Conservation (phyloP, 2,329 filamentous ascomycete species). For the Chaetomiaceae sp. region DNA sequence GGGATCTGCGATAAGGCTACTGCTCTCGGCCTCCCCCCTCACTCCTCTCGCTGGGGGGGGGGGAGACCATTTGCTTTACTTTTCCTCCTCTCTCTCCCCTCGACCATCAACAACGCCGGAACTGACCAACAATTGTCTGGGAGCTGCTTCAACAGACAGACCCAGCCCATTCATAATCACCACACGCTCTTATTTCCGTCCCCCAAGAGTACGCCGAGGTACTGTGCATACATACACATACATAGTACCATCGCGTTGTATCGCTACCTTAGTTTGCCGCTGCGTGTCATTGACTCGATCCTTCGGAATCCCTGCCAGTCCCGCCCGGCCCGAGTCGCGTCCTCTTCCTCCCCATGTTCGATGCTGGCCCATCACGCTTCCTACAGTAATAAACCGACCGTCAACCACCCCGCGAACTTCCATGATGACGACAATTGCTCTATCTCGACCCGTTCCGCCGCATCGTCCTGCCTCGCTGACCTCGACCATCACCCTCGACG, state of each 20-base stretch:
- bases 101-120: background rate
- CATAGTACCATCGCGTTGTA: too few relatives aligned
- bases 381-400: too few relatives aligned
- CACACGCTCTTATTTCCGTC: too few relatives aligned
- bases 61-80: background rate
- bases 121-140: background rate
- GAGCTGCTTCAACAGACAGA: conserved; percentile 12
- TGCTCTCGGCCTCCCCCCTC: conserved; percentile 16
- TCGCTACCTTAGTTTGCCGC: too few relatives aligned
- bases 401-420: background rate
- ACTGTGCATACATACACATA: too few relatives aligned
- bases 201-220: too few relatives aligned
- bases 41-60: conserved; percentile 6
- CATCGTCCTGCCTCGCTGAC: conserved; percentile 33
- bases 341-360: background rate
- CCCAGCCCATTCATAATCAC: background rate
- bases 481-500: conserved; percentile 34
- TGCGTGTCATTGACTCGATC: background rate
- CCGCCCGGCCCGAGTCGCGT: background rate
- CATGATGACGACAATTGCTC: conserved; percentile 52
- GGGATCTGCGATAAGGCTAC: conserved; percentile 28
- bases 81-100: background rate
- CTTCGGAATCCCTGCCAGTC: background rate
- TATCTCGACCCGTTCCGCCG: conserved; percentile 36
- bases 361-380: background rate